phyloP scores from a whole-genome alignment of 768 basidiomycete species.

The Infundibulicybe gibba region DNA sequence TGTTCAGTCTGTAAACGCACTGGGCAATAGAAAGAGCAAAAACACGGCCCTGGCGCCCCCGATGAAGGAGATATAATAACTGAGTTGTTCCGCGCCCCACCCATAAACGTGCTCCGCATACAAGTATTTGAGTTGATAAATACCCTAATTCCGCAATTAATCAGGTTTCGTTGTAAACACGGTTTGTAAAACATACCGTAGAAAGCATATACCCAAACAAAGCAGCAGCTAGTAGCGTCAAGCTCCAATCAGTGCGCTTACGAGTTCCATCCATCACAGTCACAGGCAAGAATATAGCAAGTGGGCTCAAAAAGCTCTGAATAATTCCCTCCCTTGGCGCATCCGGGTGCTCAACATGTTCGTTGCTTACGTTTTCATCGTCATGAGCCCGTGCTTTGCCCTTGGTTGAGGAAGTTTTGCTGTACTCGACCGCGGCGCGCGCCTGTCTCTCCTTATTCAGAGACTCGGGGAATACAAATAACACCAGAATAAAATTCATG shows the following conservation, averaged over 20 bases:
- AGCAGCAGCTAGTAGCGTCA: slow-evolving; percentile 65
- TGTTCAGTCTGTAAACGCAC: slow-evolving; percentile 19
- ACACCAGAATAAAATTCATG: slow-evolving; percentile 54
- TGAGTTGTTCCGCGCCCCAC: slow-evolving; percentile 71
- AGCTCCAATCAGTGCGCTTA: slow-evolving; percentile 71
- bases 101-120: slow-evolving; percentile 72
- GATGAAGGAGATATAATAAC: slow-evolving; percentile 74
- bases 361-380: slow-evolving; percentile 12
- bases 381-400: slow-evolving; percentile 4
- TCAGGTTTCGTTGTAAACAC: neutral
- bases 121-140: slow-evolving; percentile 79
- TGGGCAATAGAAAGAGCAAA: slow-evolving; percentile 45
- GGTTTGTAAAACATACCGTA: slow-evolving; percentile 40
- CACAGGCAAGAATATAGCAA: slow-evolving; percentile 71
- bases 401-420: slow-evolving; percentile 20
- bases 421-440: slow-evolving; percentile 23
- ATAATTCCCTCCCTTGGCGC: slow-evolving; percentile 21
- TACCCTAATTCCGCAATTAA: slow-evolving; percentile 38
- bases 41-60: slow-evolving; percentile 58
- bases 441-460: slow-evolving; percentile 39
- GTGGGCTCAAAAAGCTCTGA: slow-evolving; percentile 45
- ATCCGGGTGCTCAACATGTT: slow-evolving; percentile 12
- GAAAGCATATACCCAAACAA: slow-evolving; percentile 64
- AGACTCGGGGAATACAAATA: slow-evolving; percentile 71
- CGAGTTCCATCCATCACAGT: slow-evolving; percentile 37